Base-by-base conservation (phyloP, 148 eudicot genomes). In the Dianthus caryophyllus region DNA sequence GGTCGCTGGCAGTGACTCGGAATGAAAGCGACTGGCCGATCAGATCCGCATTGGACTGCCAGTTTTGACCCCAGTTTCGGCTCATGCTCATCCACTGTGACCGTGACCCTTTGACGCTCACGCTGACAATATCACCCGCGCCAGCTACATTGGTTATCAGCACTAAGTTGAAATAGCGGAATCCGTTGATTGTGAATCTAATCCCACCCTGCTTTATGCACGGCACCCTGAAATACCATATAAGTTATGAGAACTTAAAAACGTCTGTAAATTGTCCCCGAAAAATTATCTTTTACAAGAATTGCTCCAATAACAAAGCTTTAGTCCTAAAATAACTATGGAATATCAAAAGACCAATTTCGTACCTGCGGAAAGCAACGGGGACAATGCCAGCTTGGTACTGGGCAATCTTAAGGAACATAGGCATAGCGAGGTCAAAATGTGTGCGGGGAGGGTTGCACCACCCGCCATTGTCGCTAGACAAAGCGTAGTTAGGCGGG, bases 311-410 rank as follows among this genome's bases (percentile, higher is more conserved):
- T 33, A 33, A 33, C 39, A 33, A 33, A 33, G 8, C 8, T 33
- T 33, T 6, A 48, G n/a, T 4, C 2, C 0, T 16, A 48, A 16
- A 8, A 48, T 70, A 16, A 53, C 43, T 59, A 72, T 17, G 33
- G 49, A 71, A 13, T 25, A 56, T 2, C 39, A 33, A 8, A 33
- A 33, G 8, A 64, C 51, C 66, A 54, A n/a, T 9, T 71, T 29
- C 39, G 30, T 41, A 90, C 97, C 97, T 66, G 76, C 97, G 95
- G 73, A 59, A 90, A 18, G 84, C 66, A 59, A 90, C 91, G 30
- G 97, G 97, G 22, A 90, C 97, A 59, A 90, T 90, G 61, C 97
- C 97, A 51, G 97, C 97, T 16, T 89, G 85, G 29, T 90, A 90
- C 77, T 90, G 79, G 1, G 97, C 97, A 71, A 90, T 82, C 68